Base-by-base conservation (phyloP, 768 basidiomycete genomes). In the Boletus huronensis region DNA sequence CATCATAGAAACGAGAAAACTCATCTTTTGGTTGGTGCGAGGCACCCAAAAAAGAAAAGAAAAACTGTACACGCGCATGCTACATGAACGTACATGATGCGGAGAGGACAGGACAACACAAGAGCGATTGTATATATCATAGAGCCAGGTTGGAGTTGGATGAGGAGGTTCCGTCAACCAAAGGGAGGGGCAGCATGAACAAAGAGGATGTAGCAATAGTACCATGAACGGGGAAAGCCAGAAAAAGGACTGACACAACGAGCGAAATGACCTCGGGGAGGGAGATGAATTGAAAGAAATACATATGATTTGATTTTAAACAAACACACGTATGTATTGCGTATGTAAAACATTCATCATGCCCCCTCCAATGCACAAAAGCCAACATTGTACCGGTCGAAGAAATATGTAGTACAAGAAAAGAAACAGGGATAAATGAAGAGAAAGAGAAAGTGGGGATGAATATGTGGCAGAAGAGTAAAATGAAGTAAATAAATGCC, bases 41-140 rank as follows among this genome's bases (percentile, higher is more conserved):
- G 14, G 29, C 29, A 29, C 28, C n/a, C n/a, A 14, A 19, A 16
- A 21, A 19, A 10, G 5, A 42, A 44, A 31, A 40, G 6, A 63
- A 3, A 10, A 32, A 14, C 8, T 40, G 64, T 75, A 76, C 73
- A 76, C 72, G 58, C 74, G 68, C 74, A 74, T 73, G 75, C 71
- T 75, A 76, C 73, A 75, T 59, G 35, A 59, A 55, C 7, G 47
- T 44, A 49, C 35, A 39, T 46, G 54, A 38, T 50, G 47, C 48
- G 25, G 54, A 49, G 19, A n/a, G n/a, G 8, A 23, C 11, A 5
- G 23, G 46, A 58, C 40, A 40, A 39, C 41, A 45, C 21, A 25
- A 39, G 38, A 51, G 42, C 29, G 23, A 31, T 4, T 35, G 38
- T 16, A 31, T 55, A 41, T 56, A 52, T 16, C n/a, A 25, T 25